A percentile compares a stretch with the other conserved stretches of the same genome.
These are phyloP conservation scores for Delitschia confertaspora DNA, from an alignment of 495 filamentous ascomycete genomes.

Conservation along the genomic window DNA sequence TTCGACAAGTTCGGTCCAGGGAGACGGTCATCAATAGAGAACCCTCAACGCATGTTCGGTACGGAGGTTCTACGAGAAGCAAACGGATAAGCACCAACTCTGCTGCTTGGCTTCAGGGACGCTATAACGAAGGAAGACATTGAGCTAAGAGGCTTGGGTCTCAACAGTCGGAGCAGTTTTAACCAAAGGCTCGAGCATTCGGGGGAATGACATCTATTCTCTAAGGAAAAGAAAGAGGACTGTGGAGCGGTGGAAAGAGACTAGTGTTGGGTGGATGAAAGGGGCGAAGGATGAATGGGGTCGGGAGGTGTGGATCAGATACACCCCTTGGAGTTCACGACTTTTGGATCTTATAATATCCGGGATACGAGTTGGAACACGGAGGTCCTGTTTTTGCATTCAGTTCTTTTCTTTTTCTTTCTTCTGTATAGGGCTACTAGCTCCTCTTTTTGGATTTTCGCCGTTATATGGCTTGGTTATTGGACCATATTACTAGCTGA, in stretches of 20 bases:
- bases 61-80: too few species aligned
- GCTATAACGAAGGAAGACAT: conserved; percentile 25
- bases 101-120: conserved; percentile 23
- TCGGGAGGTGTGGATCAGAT: too few species aligned
- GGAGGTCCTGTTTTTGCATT: too few species aligned
- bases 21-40: conserved; percentile 21
- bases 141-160: conserved; percentile 13
- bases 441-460: too few species aligned
- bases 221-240: conserved; percentile 21
- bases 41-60: too few species aligned
- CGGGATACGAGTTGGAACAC: too few species aligned
- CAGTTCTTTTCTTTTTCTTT: too few species aligned
- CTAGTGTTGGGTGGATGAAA: conserved; percentile 22
- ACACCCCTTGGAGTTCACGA: too few species aligned
- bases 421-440: too few species aligned
- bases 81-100: conserved; percentile 17
- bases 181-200: conserved; percentile 19
- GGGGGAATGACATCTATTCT: conserved; percentile 15
- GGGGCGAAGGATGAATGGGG: conserved; percentile 8
- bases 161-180: conserved; percentile 9
- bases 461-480: too few species aligned
- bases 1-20: conserved; percentile 19
- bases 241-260: conserved; percentile 22
- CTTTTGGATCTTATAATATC: too few species aligned
- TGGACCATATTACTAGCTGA: too few species aligned